Conservation (phyloP, 768 basidiomycete species). For the Russula abietina region DNA sequence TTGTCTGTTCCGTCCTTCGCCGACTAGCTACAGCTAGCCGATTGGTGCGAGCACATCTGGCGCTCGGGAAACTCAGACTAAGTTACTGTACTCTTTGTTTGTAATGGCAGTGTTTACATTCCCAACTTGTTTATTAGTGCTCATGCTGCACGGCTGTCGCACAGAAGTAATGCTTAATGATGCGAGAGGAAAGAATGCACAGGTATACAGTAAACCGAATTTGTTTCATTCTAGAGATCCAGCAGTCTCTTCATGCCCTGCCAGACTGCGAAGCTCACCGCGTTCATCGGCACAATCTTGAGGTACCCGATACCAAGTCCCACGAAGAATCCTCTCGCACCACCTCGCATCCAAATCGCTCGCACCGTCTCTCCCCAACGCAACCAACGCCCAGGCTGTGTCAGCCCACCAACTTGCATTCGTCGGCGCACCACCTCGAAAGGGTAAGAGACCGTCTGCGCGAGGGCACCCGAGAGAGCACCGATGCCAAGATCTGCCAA, state of each 20-base stretch:
- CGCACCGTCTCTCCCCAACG: slow-evolving; percentile 74
- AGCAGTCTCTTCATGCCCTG: slow-evolving; percentile 61
- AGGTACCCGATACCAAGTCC: slow-evolving; percentile 88
- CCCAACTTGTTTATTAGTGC: too few species aligned
- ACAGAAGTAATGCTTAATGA: too few species aligned
- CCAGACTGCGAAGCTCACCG: slow-evolving; percentile 90
- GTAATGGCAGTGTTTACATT: too few species aligned
- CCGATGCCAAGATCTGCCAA: slow-evolving; percentile 74
- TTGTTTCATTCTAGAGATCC: slow-evolving; percentile 28
- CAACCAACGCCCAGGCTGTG: slow-evolving; percentile 71
- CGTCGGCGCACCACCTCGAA: slow-evolving; percentile 88
- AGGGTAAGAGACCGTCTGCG: slow-evolving; percentile 90
- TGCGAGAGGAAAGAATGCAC: too few species aligned
- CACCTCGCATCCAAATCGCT: slow-evolving; percentile 58
- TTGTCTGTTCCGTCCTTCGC: too few species aligned
- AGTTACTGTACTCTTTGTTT: too few species aligned
- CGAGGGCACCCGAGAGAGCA: slow-evolving; percentile 75
- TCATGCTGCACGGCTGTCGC: too few species aligned
- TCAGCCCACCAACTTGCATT: slow-evolving; percentile 93
- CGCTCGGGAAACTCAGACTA: too few species aligned
- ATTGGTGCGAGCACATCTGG: too few species aligned
- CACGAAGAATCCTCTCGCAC: slow-evolving; percentile 86
- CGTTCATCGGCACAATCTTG: slow-evolving; percentile 95
- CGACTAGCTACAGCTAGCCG: too few species aligned
- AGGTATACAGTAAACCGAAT: too few species aligned